A percentile compares a stretch with the other conserved stretches of the same genome.
Evolutionary conservation across 805 yeast species (phyloP).

Genomic region (Groenewaldozyma salmanticensis): DNA sequence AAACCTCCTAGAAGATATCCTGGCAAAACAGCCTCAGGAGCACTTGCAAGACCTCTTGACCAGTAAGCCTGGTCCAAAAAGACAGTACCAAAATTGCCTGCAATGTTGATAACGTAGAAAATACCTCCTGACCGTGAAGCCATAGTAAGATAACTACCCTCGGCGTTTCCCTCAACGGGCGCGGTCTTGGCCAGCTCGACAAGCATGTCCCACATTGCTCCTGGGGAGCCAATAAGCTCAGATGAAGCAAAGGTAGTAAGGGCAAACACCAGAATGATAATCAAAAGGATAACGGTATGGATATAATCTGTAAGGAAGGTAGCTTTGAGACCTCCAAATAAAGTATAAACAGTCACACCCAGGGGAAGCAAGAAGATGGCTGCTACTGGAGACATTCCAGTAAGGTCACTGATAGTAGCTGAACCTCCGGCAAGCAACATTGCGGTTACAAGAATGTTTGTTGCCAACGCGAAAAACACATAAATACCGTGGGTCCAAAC

Average conservation of each 20-base stretch:
- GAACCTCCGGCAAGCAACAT: conserved; percentile 89
- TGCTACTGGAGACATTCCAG: conserved; percentile 78
- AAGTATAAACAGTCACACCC: conserved; percentile 64
- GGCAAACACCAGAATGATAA: conserved; percentile 71
- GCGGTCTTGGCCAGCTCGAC: conserved; percentile 42
- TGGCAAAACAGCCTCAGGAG: conserved; percentile 75
- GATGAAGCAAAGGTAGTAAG: conserved; percentile 71
- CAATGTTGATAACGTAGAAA: conserved; percentile 77
- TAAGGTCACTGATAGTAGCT: conserved; percentile 67
- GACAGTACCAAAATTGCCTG: conserved; percentile 85
- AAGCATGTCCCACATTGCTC: conserved; percentile 64
- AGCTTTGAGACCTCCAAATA: conserved; percentile 77
- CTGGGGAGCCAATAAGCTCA: conserved; percentile 69
- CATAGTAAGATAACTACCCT: conserved; percentile 85
- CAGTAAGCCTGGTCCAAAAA: conserved; percentile 82
- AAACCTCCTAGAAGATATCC: conserved; percentile 85
- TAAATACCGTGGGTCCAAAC: conserved; percentile 48
- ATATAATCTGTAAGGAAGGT: conserved; percentile 71
- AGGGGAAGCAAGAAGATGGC: conserved; percentile 75
- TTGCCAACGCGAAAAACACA: conserved; percentile 73
- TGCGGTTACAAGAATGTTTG: conserved; percentile 84
- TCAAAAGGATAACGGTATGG: conserved; percentile 73
- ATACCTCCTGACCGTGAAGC: conserved; percentile 78
- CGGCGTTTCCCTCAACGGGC: conserved; percentile 73
- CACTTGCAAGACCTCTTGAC: conserved; percentile 80